These are phyloP conservation scores for Suillus decipiens DNA, from an alignment of 768 basidiomycete genomes.

Conservation along the genomic window DNA sequence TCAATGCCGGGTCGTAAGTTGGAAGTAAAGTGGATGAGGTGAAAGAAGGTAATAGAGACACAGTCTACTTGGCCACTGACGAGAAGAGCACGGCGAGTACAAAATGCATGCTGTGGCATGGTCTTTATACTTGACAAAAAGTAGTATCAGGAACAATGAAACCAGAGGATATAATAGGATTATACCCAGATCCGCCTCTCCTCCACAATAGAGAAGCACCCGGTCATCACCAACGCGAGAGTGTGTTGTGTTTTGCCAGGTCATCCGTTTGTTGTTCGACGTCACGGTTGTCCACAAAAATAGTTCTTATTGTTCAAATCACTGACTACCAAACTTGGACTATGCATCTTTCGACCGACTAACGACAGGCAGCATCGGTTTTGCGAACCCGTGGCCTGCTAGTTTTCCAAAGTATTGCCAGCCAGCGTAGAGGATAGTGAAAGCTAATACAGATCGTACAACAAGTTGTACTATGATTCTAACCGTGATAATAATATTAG, in stretches of 20 bases:
- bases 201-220: constrained; percentile 16
- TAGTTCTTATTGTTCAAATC: not conserved
- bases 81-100: constrained; percentile 2
- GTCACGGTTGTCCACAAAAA: constrained; percentile 7
- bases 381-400: constrained; percentile 6
- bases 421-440: not conserved
- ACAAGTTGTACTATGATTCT: not conserved
- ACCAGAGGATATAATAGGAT: constrained; percentile 12
- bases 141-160: constrained; percentile 21
- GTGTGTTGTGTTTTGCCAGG: not conserved
- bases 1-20: constrained; percentile 24
- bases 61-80: constrained; percentile 21
- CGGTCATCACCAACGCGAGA: not conserved
- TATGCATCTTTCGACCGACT: not conserved
- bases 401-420: not conserved
- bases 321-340: constrained; percentile 1
- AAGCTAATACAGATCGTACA: constrained; percentile 2
- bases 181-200: not conserved
- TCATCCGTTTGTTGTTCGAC: not conserved
- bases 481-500: not conserved
- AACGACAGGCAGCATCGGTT: not conserved
- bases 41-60: constrained; percentile 29
- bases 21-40: constrained; percentile 13
- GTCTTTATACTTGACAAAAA: constrained; percentile 22
- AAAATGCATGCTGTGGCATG: not conserved